Evolutionary conservation across 768 basidiomycete genomes (phyloP), one percentile per base, ranked within the genome.

Genomic region (Tricholoma matsutake): DNA sequence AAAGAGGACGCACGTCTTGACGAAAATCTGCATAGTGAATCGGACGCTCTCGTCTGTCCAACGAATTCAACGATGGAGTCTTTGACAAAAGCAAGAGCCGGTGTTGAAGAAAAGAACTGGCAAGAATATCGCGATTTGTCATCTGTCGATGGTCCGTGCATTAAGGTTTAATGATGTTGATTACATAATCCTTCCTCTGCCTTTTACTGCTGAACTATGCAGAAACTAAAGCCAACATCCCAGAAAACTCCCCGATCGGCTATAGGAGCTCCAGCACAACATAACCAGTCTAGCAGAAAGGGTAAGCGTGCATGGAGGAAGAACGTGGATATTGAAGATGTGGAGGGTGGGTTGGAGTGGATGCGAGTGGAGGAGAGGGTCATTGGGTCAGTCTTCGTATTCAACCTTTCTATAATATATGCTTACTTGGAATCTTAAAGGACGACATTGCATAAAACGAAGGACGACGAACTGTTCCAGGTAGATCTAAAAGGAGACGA

Each of bases 241-340:
- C 41, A 59, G 37, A 69, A 67, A 51, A 59, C 56, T 5, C 55
- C 62, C 52, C 68, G 70, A 41, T 75, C 79, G 4, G 55, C 67
- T 1, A 59, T 81, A 13, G 86, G 86, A 4, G 87, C 86, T 0
- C 85, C 86, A 0, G 78, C 85, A 1, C 85, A 89, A 61, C 82
- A 78, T 56, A 81, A 73, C 20, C 94, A 96, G 72, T 73, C 86
- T 0, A 91, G 88, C 67, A 78, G 94, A 60, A 96, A 94, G 72
- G 92, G 94, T n/a, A 96, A 96, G 72, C 86, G 84, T 59, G 86
- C 94, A 52, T 96, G 95, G 95, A 76, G 95, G 71, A 96, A 97
- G 77, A 92, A 97, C 73, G 87, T 96, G 56, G 87, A 96, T 71
- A 82, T 96, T 54, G 83, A 85, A 25, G 86, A 86, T 54, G 86